A percentile compares a stretch with the other conserved stretches of the same genome.
These are phyloP conservation scores for Melampsora larici-populina DNA, from an alignment of 1,284 basidiomycete genomes.

Conservation along the genomic window DNA sequence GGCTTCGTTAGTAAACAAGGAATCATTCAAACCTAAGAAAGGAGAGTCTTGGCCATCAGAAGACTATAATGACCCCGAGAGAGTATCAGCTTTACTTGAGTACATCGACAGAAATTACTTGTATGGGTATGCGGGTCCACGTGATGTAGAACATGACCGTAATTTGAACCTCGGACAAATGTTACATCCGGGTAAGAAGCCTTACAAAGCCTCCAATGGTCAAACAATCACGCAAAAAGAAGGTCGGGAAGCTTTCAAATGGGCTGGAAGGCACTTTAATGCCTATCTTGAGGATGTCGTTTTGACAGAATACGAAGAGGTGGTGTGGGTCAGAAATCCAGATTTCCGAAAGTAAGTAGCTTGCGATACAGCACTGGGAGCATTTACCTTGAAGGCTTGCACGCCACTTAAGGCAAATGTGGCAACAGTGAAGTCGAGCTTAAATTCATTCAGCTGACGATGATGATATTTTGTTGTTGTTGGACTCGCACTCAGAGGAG, in stretches of 20 bases:
- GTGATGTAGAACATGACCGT: neutral
- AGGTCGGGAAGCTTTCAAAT: neutral
- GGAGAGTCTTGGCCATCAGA: neutral
- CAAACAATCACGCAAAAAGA: constrained; percentile 2
- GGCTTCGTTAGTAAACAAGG: no score
- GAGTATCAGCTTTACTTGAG: neutral
- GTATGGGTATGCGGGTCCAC: neutral
- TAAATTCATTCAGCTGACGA: no score
- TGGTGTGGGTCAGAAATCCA: neutral
- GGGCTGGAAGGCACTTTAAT: neutral
- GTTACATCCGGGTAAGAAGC: neutral
- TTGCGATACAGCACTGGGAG: no score
- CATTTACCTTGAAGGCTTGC: no score
- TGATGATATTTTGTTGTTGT: no score
- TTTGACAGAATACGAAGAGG: neutral
- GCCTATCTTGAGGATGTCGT: neutral
- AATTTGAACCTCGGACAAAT: neutral
- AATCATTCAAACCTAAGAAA: no score
- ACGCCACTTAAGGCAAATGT: no score
- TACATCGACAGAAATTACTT: neutral
- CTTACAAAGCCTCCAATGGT: neutral
- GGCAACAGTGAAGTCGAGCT: no score
- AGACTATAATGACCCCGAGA: neutral
- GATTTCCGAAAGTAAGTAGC: no score
- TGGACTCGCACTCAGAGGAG: no score